Percentiles rank a stretch among this genome's conserved stretches.
These are phyloP conservation scores for Alternaria gaisen DNA, from an alignment of 2,329 filamentous ascomycete species.

Conservation along the genomic window DNA sequence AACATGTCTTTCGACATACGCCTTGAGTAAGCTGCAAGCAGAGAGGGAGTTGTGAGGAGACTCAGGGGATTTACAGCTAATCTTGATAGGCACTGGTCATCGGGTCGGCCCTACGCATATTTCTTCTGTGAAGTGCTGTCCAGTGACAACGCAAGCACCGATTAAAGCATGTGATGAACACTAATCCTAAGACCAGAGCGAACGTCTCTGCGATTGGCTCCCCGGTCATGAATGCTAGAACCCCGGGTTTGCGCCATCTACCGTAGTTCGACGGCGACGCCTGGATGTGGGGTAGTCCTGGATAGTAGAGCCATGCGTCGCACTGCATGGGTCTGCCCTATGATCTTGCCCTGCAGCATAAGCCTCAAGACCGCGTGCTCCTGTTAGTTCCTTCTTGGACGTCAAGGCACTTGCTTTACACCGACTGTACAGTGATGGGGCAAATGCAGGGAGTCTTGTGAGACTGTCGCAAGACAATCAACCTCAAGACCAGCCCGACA, in stretches of 20 bases:
- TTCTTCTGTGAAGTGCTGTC: conserved; percentile 28
- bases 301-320: conserved; percentile 22
- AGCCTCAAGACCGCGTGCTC: conserved; percentile 35
- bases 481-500: conserved; percentile 7
- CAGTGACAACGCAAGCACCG: conserved; percentile 29
- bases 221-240: conserved; percentile 1
- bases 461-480: conserved; percentile 29
- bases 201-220: conserved; percentile 9
- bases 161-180: conserved; percentile 39
- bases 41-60: conserved; percentile 2
- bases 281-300: conserved; percentile 19
- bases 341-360: conserved; percentile 32
- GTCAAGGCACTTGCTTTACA: conserved; percentile 19
- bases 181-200: conserved; percentile 13
- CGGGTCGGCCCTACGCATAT: conserved; percentile 38
- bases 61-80: conserved; percentile 29
- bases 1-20: not conserved
- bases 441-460: conserved; percentile 30
- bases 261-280: conserved; percentile 9
- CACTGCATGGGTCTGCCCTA: conserved; percentile 32
- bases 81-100: conserved; percentile 39
- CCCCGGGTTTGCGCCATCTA: conserved; percentile 12
- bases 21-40: not conserved
- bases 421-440: not conserved
- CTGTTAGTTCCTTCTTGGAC: conserved; percentile 22